phyloP scores from a whole-genome alignment of 768 basidiomycete genomes.

The Hygrophorus pudorinus region DNA sequence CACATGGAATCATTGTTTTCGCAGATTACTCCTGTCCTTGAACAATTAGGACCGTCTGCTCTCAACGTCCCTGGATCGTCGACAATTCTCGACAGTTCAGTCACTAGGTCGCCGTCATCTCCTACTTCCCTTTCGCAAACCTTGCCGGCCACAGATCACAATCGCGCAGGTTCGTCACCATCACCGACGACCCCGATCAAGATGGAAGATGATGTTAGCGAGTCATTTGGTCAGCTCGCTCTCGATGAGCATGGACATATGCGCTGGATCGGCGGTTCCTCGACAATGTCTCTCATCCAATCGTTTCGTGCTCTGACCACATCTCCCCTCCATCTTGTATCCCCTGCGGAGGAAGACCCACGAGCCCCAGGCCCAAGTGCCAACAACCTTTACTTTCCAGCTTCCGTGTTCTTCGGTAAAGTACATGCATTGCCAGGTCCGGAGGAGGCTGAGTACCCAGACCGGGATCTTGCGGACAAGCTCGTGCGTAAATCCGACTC shows the following conservation, averaged over 20 bases:
- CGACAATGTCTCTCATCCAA: conserved; percentile 86
- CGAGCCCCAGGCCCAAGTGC: conserved; percentile 68
- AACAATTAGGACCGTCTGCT: conserved; percentile 53
- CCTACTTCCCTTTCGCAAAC: conserved; percentile 14
- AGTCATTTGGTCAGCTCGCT: conserved; percentile 80
- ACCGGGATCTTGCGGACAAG: conserved; percentile 78
- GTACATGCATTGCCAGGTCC: conserved; percentile 71
- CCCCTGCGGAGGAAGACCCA: conserved; percentile 79
- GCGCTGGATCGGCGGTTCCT: conserved; percentile 89
- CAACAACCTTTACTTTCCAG: conserved; percentile 83
- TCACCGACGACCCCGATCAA: conserved; percentile 38
- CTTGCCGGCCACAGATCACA: conserved; percentile 15
- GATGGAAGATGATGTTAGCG: conserved; percentile 67
- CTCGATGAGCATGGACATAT: conserved; percentile 85
- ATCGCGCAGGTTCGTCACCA: conserved; percentile 11
- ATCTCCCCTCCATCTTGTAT: conserved; percentile 65
- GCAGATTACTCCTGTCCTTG: conserved; percentile 71
- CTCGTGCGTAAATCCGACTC: conserved; percentile 40
- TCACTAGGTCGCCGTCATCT: neutral
- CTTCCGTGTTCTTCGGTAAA: conserved; percentile 81
- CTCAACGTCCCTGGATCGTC: conserved; percentile 28
- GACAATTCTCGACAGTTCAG: conserved; percentile 10
- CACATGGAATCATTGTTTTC: conserved; percentile 85
- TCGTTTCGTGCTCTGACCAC: conserved; percentile 73
- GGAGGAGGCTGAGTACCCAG: conserved; percentile 83